phyloP scores from a whole-genome alignment of 176 grass and related monocot species.

The Ensete glaucum region DNA sequence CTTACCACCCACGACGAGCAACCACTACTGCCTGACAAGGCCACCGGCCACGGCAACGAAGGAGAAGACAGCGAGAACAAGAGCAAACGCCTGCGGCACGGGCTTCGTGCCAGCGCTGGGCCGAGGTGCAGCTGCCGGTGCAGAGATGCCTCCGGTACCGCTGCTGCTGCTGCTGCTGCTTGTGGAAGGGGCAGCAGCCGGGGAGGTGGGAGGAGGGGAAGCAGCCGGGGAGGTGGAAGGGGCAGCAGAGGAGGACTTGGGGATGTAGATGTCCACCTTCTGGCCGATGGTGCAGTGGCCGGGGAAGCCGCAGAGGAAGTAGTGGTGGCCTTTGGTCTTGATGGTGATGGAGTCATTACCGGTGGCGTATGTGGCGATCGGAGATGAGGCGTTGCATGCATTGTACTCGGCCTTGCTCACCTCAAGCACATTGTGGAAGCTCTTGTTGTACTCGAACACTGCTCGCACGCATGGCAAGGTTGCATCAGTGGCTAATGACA shows the following conservation, averaged over 20 bases:
- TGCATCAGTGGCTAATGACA: background rate
- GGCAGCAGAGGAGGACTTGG: background rate
- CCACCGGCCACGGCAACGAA: background rate
- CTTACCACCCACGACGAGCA: background rate
- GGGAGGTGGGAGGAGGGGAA: background rate
- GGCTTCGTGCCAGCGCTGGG: background rate
- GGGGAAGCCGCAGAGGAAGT: slow-evolving; percentile 3
- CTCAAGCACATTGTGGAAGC: slow-evolving; percentile 18
- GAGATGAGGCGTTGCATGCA: slow-evolving; percentile 15
- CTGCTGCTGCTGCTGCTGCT: background rate
- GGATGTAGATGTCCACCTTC: background rate
- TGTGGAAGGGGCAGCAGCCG: background rate
- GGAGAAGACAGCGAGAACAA: background rate
- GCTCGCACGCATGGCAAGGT: background rate
- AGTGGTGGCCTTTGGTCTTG: background rate
- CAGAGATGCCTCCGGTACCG: background rate
- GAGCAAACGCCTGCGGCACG: background rate
- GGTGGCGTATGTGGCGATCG: background rate
- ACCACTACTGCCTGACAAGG: background rate
- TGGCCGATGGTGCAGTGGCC: background rate
- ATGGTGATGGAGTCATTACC: slow-evolving; percentile 7
- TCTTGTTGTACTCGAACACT: slow-evolving; percentile 19
- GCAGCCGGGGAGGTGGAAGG: background rate
- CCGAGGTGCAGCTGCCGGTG: background rate
- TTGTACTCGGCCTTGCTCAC: slow-evolving; percentile 25